These are phyloP conservation scores for Fusarium heterosporum DNA, from an alignment of 2,329 filamentous ascomycete genomes.

Conservation along the genomic window DNA sequence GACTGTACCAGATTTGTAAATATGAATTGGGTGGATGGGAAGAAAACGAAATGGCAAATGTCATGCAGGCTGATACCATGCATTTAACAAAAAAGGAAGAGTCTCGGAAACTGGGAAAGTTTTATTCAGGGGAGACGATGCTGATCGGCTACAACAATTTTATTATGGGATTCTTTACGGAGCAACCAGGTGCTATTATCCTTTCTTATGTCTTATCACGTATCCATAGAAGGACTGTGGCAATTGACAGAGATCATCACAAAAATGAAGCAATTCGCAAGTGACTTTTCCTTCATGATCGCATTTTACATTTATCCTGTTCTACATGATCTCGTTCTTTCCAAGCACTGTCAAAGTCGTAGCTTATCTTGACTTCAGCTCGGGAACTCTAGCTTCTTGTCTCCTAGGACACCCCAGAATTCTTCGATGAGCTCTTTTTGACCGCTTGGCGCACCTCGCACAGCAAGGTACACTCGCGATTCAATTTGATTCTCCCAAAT, in stretches of 20 bases:
- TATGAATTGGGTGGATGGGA: neutral
- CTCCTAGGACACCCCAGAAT: slow-evolving; percentile 71
- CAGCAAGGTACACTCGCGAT: slow-evolving; percentile 70
- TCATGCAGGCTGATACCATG: slow-evolving; percentile 40
- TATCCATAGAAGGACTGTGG: slow-evolving; percentile 29
- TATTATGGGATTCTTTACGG: slow-evolving; percentile 43
- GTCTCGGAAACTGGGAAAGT: slow-evolving; percentile 1
- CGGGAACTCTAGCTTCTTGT: slow-evolving; percentile 63
- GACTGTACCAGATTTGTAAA: slow-evolving; percentile 45
- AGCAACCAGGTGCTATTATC: slow-evolving; percentile 38
- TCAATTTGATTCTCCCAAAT: slow-evolving; percentile 74
- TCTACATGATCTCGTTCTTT: slow-evolving; percentile 8
- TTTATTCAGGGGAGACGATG: slow-evolving; percentile 7
- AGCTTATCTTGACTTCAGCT: slow-evolving; percentile 28
- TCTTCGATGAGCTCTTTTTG: slow-evolving; percentile 73
- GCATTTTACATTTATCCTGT: neutral
- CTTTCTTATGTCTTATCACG: slow-evolving; percentile 30
- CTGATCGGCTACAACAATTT: slow-evolving; percentile 33
- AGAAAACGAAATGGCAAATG: slow-evolving; percentile 8
- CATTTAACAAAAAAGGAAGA: slow-evolving; percentile 26
- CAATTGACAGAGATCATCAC: slow-evolving; percentile 33
- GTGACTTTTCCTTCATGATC: neutral
- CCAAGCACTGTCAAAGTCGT: neutral
- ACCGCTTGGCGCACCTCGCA: slow-evolving; percentile 68
- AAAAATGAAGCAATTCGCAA: slow-evolving; percentile 13